Base-by-base conservation (phyloP, 164 flowering plant genomes). In the Cinnamomum chago region DNA sequence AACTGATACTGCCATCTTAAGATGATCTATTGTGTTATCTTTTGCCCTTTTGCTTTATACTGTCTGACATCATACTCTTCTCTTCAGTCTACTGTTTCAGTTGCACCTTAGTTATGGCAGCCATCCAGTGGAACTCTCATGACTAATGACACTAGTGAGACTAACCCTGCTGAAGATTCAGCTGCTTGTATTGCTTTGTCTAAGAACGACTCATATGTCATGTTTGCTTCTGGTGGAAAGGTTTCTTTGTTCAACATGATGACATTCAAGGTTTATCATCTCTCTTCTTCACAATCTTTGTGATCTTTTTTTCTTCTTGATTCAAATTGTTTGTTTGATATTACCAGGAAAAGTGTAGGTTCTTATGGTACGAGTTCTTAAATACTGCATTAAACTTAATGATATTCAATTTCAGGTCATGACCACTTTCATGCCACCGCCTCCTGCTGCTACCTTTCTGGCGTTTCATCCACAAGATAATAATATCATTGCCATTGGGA, bases 381-480 rank as follows among this genome's bases (percentile, higher is more conserved):
- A 51, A 22, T 17, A 52, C 64, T 77, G 64, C 69, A 52, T 30
- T 14, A 25, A 5, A 30, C 50, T 25, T 75, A 58, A 27, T 65
- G 18, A 58, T 50, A 20, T 58, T 52, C 18, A 40, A 50, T 67
- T 25, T 74, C 84, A 90, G 91, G 89, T 87, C 64, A 88, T 87
- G 89, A 86, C 92, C 51, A 90, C 92, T 47, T 88, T 88, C 79
- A 88, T 90, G 92, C 72, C 90, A 12, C 92, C 94, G 18, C 94
- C 91, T 73, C 94, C 94, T 70, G 90, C 94, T n/a, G 88, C 90
- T 55, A 88, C 92, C 20, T 90, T 78, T 73, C 70, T 90, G 82
- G 94, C 92, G 33, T 90, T 90, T 79, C 94, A 90, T 76, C 94
- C 94, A 23, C 92, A 86, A 70, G 94, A 90, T 79, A 90, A 90